phyloP scores from a whole-genome alignment of 129 eudicot species.

The Artemisia tridentata region DNA sequence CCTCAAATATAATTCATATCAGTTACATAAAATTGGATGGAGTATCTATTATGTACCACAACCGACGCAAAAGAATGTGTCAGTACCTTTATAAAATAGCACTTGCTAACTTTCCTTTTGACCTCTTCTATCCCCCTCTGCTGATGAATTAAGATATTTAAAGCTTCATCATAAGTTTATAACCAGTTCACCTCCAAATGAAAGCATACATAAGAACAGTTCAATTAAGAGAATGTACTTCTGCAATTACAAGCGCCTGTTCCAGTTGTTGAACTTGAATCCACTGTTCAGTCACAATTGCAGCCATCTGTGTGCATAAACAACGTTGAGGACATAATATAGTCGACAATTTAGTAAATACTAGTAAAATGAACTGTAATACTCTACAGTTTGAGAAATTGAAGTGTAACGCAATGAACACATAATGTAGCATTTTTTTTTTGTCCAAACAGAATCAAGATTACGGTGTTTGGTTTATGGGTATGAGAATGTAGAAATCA shows the following conservation, averaged over 20 bases:
- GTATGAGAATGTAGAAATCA: too few species aligned
- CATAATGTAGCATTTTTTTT: neutral
- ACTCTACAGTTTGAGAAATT: too few species aligned
- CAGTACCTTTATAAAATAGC: conserved; percentile 62
- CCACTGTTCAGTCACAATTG: conserved; percentile 81
- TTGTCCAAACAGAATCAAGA: neutral
- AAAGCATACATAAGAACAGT: conserved; percentile 6
- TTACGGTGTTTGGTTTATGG: neutral
- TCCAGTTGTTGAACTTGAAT: conserved; percentile 87
- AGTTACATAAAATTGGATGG: too few species aligned
- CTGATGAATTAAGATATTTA: conserved; percentile 11
- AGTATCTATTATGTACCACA: neutral
- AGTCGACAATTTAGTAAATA: neutral
- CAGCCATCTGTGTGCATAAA: conserved; percentile 50
- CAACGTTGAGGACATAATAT: neutral
- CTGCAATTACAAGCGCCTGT: conserved; percentile 73
- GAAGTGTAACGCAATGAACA: neutral
- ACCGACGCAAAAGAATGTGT: neutral
- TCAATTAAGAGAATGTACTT: conserved; percentile 41
- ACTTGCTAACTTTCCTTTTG: conserved; percentile 43
- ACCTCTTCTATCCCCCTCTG: conserved; percentile 43
- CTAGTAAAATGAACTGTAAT: neutral
- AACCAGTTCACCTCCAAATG: neutral
- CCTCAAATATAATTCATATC: too few species aligned
- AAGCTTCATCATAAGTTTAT: conserved; percentile 12